Conservation (phyloP, 2,329 filamentous ascomycete species). For the Ophiocordyceps sinensis region DNA sequence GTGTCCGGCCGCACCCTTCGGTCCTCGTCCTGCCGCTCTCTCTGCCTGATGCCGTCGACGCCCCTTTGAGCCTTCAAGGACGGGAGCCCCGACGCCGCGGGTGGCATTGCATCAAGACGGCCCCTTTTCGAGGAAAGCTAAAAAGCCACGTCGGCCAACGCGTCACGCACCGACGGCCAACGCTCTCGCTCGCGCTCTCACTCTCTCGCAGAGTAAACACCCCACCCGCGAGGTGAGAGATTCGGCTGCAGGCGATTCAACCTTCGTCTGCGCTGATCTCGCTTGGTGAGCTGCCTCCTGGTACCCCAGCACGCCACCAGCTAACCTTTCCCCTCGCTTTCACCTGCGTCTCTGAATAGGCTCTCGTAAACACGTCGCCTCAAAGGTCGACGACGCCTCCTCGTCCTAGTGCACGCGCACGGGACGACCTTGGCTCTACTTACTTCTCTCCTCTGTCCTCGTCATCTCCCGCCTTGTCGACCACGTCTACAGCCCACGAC, state of each 20-base stretch:
- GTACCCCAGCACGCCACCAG: constrained; percentile 2
- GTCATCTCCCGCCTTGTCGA: constrained; percentile 45
- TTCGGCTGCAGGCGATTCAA: constrained; percentile 44
- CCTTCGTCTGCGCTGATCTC: constrained; percentile 51
- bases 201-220: background rate
- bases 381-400: constrained; percentile 30
- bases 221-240: constrained; percentile 24
- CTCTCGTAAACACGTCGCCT: constrained; percentile 40
- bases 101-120: background rate
- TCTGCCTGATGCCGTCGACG: background rate
- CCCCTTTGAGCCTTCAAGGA: background rate
- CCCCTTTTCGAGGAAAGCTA: background rate
- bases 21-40: no score
- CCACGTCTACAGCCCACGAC: constrained; percentile 43
- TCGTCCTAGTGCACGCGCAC: constrained; percentile 47
- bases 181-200: background rate
- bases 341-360: constrained; percentile 11
- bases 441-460: constrained; percentile 23
- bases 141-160: constrained; percentile 8
- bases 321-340: constrained; percentile 9
- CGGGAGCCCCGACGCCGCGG: background rate
- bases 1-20: no score
- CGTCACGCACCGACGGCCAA: constrained; percentile 13
- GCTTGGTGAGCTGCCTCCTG: constrained; percentile 26
- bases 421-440: constrained; percentile 34